phyloP scores from a whole-genome alignment of 345 rosid species.

The Cardiospermum halicacabum region DNA sequence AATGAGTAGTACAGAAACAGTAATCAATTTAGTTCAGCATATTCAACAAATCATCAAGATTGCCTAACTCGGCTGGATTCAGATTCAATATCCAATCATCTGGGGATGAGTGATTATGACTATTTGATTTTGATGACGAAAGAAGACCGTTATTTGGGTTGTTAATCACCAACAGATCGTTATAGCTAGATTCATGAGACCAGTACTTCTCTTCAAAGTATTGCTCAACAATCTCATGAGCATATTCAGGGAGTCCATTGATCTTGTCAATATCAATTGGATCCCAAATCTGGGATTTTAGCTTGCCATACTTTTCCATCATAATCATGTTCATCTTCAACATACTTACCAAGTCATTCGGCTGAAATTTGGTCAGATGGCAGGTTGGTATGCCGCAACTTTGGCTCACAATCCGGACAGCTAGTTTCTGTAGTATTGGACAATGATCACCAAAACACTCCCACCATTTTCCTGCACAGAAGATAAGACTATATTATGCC shows the following conservation, averaged over 20 bases:
- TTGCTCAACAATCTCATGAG: not conserved
- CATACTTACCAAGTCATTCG: not conserved
- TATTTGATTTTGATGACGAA: not conserved
- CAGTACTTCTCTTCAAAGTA: not conserved
- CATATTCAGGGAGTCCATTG: constrained; percentile 8
- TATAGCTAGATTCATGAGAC: not conserved
- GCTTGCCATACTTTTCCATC: not conserved
- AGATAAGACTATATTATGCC: not conserved
- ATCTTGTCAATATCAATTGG: not conserved
- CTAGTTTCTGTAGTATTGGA: constrained; percentile 2
- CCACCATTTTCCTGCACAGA: constrained; percentile 19
- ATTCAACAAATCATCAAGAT: not conserved
- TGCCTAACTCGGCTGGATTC: not conserved
- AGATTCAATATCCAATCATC: not conserved
- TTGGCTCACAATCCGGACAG: constrained; percentile 15
- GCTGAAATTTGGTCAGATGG: not conserved
- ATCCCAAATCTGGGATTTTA: not conserved
- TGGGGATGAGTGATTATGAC: not conserved
- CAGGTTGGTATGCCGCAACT: constrained; percentile 13
- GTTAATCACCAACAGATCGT: not conserved
- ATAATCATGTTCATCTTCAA: not conserved
- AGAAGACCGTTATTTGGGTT: not conserved
- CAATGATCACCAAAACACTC: constrained; percentile 1
- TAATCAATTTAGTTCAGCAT: not conserved
- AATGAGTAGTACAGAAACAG: no score